Evolutionary conservation across 106 monocot species (phyloP), one percentile per base, ranked within the genome.

Genomic region (Gastrodia elata): DNA sequence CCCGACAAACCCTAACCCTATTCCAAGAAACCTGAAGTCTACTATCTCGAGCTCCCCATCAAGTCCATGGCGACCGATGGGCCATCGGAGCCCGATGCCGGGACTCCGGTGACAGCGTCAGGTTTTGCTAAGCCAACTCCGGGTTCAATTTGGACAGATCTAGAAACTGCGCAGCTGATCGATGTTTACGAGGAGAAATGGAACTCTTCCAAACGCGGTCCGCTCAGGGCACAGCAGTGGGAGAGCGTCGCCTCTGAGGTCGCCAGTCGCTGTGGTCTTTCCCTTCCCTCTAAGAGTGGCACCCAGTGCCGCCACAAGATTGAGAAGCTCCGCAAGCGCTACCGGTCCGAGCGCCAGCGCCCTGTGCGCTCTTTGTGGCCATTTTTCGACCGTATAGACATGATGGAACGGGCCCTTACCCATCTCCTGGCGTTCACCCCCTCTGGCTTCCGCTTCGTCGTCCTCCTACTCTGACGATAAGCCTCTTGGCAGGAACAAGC

Each of bases 301-400:
- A 90, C 86, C 58, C 89, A 90, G 84, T 90, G 89, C 77, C 83
- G 89, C 74, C 86, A 90, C 82, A 90, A 90, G 81, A 76, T 89
- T 38, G 89, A 89, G 89, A 89, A 89, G 77, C 89, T 89, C 46
- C 85, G 89, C 65, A 83, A 85, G 81, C 83, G 86, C 43, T 81
- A 79, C 75, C 83, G 84, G 48, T 44, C 81, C 43, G 86, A 84
- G 72, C 41, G 75, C 68, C 70, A 46, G 61, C 89, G 81, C 14
- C 76, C 86, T 14, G n/a, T 70, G 22, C 67, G 79, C 37, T 86
- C 86, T 41, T 43, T 65, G 71, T 86, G 86, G 89, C 79, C 86
- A 36, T 82, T 77, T 77, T 90, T 86, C 75, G 79, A 79, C 3
- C 86, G 76, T 64, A 83, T 90, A 74, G 82, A 83, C 15, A 81